phyloP scores from a whole-genome alignment of 805 yeast species.

The Candida jianshihensis region DNA sequence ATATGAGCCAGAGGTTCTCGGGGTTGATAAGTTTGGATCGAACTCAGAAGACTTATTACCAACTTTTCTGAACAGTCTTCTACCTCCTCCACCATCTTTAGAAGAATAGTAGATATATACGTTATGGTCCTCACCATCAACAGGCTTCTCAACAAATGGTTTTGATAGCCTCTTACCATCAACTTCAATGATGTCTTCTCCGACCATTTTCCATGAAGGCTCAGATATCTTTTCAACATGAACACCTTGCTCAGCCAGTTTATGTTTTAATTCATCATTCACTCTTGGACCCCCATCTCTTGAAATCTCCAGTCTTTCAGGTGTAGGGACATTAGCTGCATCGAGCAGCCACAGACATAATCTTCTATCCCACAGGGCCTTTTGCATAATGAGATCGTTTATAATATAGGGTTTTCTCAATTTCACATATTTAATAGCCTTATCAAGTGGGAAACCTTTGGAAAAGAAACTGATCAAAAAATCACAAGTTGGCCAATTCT shows the following conservation, averaged over 20 bases:
- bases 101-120: slow-evolving; percentile 86
- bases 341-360: slow-evolving; percentile 74
- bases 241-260: slow-evolving; percentile 58
- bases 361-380: slow-evolving; percentile 95
- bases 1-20: slow-evolving; percentile 86
- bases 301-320: slow-evolving; percentile 78
- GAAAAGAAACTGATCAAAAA: slow-evolving; percentile 89
- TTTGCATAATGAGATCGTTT: slow-evolving; percentile 87
- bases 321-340: slow-evolving; percentile 83
- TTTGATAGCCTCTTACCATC: slow-evolving; percentile 67
- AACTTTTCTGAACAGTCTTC: slow-evolving; percentile 87
- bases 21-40: slow-evolving; percentile 67
- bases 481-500: slow-evolving; percentile 99
- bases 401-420: slow-evolving; percentile 84
- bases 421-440: slow-evolving; percentile 86
- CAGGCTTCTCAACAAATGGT: slow-evolving; percentile 98
- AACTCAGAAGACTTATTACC: slow-evolving; percentile 96
- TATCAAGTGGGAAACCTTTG: slow-evolving; percentile 93
- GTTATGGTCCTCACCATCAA: slow-evolving; percentile 97
- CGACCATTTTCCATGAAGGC: slow-evolving; percentile 81
- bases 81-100: slow-evolving; percentile 95
- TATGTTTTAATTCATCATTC: slow-evolving; percentile 56
- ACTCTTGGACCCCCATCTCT: slow-evolving; percentile 96
- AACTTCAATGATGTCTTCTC: slow-evolving; percentile 74
- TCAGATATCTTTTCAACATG: slow-evolving; percentile 39